Evolutionary conservation across 768 basidiomycete species (phyloP), one percentile per base, ranked within the genome.

Genomic region (Suillus alpinus): DNA sequence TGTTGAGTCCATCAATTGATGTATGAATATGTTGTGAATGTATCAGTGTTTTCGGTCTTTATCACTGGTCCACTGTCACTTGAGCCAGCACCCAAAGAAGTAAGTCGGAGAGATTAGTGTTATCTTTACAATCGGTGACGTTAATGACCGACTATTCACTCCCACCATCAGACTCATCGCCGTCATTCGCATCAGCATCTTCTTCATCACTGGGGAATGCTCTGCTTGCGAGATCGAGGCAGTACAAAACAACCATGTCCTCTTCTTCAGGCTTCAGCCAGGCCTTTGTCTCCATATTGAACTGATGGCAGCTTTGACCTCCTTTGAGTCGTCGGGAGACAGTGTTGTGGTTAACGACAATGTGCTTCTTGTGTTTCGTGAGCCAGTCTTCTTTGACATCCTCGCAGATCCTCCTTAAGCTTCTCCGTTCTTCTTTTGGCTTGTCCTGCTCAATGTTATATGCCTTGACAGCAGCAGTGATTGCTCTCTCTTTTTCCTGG

Each of bases 181-280:
- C n/a, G n/a, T n/a, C n/a, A n/a, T n/a, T n/a, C n/a, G n/a, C n/a
- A n/a, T n/a, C n/a, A n/a, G n/a, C n/a, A n/a, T n/a, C n/a, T n/a
- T n/a, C n/a, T n/a, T n/a, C n/a, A n/a, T n/a, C n/a, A n/a, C n/a
- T n/a, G n/a, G 76, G 76, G 59, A 78, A 78, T 9, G 76, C 76
- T 14, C 67, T 64, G n/a, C 65, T 53, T 18, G 73, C 74, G 29
- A 68, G 53, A 40, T 73, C 66, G 18, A 68, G 51, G 14, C 68
- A 60, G 64, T 69, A 73, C 6, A 62, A 55, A 44, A 80, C 65
- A 16, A 79, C 63, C 5, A 59, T 55, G 9, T 73, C 62, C 14
- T 52, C 69, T 65, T 81, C 74, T n/a, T 62, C 65, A 1, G 43
- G 18, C 0, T 66, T 69, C 2, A 79, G 67, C 73, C 70, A 73